These are phyloP conservation scores for Akanthomyces dipterigenus DNA, from an alignment of 2,329 filamentous ascomycete species.

Conservation along the genomic window DNA sequence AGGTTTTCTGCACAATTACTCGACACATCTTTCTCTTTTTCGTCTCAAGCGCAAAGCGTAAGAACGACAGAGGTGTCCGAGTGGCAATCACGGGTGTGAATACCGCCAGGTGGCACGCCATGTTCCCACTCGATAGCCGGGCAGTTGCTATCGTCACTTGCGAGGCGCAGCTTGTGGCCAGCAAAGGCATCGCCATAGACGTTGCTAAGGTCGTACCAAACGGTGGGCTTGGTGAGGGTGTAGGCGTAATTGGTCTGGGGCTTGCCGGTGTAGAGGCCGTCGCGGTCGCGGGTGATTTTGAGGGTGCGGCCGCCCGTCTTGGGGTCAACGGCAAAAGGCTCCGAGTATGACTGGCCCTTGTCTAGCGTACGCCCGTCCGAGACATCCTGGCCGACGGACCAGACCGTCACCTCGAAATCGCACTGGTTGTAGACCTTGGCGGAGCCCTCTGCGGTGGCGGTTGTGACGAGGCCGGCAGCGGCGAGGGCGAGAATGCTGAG, in stretches of 20 bases:
- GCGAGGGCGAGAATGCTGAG: conserved; percentile 18
- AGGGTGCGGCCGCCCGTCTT: conserved; percentile 31
- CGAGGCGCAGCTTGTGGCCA: conserved; percentile 26
- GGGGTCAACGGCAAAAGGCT: conserved; percentile 29
- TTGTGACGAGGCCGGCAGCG: conserved; percentile 15
- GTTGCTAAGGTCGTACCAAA: conserved; percentile 36
- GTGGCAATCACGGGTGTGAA: conserved; percentile 32
- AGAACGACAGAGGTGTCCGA: conserved; percentile 26
- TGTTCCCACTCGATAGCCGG: conserved; percentile 28
- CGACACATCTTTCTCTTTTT: too few relatives aligned
- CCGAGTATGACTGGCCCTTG: conserved; percentile 23
- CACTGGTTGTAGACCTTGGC: conserved; percentile 33
- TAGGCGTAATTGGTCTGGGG: conserved; percentile 35
- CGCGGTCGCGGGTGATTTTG: conserved; percentile 28
- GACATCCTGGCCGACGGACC: conserved; percentile 30
- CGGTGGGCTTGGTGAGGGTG: conserved; percentile 25
- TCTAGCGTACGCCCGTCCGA: conserved; percentile 21
- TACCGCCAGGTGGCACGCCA: conserved; percentile 29
- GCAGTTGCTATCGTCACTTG: conserved; percentile 25
- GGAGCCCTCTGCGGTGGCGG: conserved; percentile 24
- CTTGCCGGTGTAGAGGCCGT: conserved; percentile 33
- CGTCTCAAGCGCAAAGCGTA: conserved; percentile 26
- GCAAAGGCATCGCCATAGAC: conserved; percentile 34
- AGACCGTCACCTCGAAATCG: conserved; percentile 27
- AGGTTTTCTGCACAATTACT: too few relatives aligned